Base-by-base conservation (phyloP, 495 filamentous ascomycete species). In the Tuber brumale region DNA sequence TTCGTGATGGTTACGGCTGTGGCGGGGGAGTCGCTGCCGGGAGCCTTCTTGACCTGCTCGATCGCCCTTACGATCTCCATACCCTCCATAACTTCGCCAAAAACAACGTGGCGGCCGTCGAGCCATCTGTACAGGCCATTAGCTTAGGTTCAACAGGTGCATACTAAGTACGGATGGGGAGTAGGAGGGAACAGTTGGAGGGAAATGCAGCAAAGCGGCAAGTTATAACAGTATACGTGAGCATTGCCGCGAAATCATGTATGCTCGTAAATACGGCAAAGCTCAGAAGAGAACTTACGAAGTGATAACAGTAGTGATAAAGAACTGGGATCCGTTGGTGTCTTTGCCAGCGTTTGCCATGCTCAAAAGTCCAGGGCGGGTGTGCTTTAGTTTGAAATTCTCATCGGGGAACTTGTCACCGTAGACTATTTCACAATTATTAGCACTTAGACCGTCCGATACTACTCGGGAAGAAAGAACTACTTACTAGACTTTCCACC, bases 271-370 rank as follows among this genome's bases (percentile, higher is more conserved):
- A 43, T 27, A 70, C 70, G 41, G 42, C 14, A 71, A 46, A 57
- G 9, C 27, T 0, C 51, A 5, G 3, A 61, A 31, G 51, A 69
- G 41, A 10, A 83, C 92, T 85, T 88, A 94, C 92, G 88, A 87
- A 82, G 93, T 95, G 81, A 93, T 84, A 77, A 91, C 90, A 79
- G 93, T 95, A 82, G 93, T 96, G 79, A 96, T 95, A 89, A 97
- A 99, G 89, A 99, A 98, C 86, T 99, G 96, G 71, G 93, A 96
- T 81, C 96, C 96, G 83, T 99, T 99, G 87, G 95, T 99, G 84
- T 98, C 93, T 86, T 93, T 92, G 85, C 96, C 95, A 76, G 94
- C 91, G 85, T 99, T 99, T 84, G 95, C 95, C 94, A 97, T 97
- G 86, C 91, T 92, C 86, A 90, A 84, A 46, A 86, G 83, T 83